Percentiles rank a stretch among this genome's conserved stretches.
phyloP scores from a whole-genome alignment of 176 grass and related monocot species.

The Carex parvula region DNA sequence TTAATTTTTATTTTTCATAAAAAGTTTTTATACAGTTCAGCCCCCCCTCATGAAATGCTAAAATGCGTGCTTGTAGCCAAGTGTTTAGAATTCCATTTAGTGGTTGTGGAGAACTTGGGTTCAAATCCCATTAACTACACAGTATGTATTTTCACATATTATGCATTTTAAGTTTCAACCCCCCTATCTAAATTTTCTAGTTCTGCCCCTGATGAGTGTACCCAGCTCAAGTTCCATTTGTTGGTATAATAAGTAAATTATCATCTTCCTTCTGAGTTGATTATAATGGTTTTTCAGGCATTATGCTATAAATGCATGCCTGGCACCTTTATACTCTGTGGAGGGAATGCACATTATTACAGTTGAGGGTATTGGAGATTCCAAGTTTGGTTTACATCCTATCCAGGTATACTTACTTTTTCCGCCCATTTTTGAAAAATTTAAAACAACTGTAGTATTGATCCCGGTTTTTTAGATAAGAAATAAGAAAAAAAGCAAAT shows the following conservation, averaged over 20 bases:
- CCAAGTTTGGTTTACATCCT: constrained; percentile 66
- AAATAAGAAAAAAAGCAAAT: background rate
- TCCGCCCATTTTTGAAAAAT: constrained; percentile 24
- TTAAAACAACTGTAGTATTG: background rate
- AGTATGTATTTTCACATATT: no score
- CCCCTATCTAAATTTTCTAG: no score
- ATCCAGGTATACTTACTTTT: constrained; percentile 58
- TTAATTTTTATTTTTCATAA: no score
- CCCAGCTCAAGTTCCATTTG: background rate
- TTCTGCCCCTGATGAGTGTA: background rate
- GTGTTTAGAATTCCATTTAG: no score
- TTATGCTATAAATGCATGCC: constrained; percentile 92
- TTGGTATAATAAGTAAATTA: background rate
- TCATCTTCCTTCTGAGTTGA: background rate
- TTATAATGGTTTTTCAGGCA: constrained; percentile 44
- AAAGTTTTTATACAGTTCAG: no score
- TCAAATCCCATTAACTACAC: no score
- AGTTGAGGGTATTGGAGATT: constrained; percentile 89
- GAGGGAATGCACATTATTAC: constrained; percentile 99
- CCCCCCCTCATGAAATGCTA: no score
- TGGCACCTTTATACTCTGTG: constrained; percentile 91
- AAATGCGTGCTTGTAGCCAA: no score
- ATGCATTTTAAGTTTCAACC: no score
- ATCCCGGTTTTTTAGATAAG: background rate
- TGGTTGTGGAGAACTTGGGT: no score